phyloP scores from a whole-genome alignment of 345 rosid species.

The Aethionema arabicum region DNA sequence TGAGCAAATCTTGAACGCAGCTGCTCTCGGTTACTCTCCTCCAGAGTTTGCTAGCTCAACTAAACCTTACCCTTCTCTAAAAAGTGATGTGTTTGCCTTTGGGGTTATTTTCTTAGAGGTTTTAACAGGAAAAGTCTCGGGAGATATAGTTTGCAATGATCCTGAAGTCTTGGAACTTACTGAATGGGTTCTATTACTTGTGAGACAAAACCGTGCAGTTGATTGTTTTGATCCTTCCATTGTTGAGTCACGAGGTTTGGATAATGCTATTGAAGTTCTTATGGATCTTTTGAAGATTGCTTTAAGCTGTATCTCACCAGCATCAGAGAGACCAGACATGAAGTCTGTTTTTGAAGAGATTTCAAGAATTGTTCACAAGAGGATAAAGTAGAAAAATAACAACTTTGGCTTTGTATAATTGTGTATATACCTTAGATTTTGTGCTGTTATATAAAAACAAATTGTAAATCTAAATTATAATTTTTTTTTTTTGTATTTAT shows the following conservation, averaged over 20 bases:
- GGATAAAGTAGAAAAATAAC: constrained; percentile 22
- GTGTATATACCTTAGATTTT: constrained; percentile 16
- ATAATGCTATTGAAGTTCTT: constrained; percentile 39
- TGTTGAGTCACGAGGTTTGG: constrained; percentile 24
- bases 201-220: constrained; percentile 45
- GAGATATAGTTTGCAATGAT: constrained; percentile 59
- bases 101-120: constrained; percentile 80
- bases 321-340: constrained; percentile 84
- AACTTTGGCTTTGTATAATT: constrained; percentile 7
- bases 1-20: constrained; percentile 84
- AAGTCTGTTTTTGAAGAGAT: constrained; percentile 62
- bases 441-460: constrained; percentile 7
- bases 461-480: constrained; percentile 12
- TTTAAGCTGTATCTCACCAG: constrained; percentile 67
- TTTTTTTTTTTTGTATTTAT: too few species aligned
- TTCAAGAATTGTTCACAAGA: constrained; percentile 31
- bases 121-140: constrained; percentile 62
- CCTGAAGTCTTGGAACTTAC: constrained; percentile 72
- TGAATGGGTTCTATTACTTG: constrained; percentile 71
- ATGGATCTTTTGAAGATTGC: constrained; percentile 60
- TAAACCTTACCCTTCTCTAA: constrained; percentile 83
- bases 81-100: constrained; percentile 83
- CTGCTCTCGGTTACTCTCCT: constrained; percentile 83
- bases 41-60: constrained; percentile 87
- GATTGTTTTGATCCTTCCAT: constrained; percentile 69